phyloP scores from a whole-genome alignment of 176 grass and related monocot genomes.

The Ananas comosus region DNA sequence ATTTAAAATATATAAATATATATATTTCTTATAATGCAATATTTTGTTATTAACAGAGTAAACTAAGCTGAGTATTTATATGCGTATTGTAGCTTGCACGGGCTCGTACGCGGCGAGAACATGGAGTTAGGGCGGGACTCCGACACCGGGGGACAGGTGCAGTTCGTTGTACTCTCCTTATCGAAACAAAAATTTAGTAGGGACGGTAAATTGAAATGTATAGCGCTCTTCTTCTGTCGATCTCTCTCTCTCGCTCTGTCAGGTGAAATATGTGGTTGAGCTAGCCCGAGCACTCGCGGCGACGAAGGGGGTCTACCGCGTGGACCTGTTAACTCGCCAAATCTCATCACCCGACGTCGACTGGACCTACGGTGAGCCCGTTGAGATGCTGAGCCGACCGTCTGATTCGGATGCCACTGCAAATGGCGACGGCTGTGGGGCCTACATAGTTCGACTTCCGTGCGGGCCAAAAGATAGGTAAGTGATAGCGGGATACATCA shows the following conservation, averaged over 20 bases:
- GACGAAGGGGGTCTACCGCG: conserved; percentile 61
- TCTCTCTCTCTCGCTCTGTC: neutral
- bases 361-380: conserved; percentile 88
- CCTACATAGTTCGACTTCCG: conserved; percentile 83
- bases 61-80: neutral
- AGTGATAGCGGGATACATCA: too few relatives aligned
- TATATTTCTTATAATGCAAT: too few relatives aligned
- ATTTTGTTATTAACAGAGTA: neutral
- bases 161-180: too few relatives aligned
- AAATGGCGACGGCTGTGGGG: conserved; percentile 25
- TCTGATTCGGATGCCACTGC: neutral
- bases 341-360: conserved; percentile 68
- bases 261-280: conserved; percentile 98
- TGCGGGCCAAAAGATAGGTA: conserved; percentile 65
- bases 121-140: conserved; percentile 90
- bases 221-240: too few relatives aligned
- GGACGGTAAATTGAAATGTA: too few relatives aligned
- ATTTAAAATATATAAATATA: too few relatives aligned
- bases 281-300: conserved; percentile 75
- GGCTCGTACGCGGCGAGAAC: conserved; percentile 80
- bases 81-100: conserved; percentile 46
- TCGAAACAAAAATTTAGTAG: neutral
- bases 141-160: conserved; percentile 88
- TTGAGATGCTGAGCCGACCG: conserved; percentile 55
- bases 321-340: conserved; percentile 81